A percentile compares a stretch with the other conserved stretches of the same genome.
phyloP scores from a whole-genome alignment of 2,329 filamentous ascomycete species.

The Arthroderma sp. region DNA sequence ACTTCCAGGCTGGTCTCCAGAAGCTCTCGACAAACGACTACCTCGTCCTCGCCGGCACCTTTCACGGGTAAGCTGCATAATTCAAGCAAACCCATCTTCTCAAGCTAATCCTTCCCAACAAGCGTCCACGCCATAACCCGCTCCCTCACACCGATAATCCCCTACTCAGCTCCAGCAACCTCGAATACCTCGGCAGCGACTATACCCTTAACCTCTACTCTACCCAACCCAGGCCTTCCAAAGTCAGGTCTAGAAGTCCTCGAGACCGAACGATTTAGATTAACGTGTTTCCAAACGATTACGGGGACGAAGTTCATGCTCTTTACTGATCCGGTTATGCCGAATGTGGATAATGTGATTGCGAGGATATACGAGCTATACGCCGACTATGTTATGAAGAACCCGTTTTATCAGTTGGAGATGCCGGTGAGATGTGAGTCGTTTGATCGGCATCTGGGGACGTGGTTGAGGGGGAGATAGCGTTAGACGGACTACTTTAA shows the following conservation, averaged over 20 bases:
- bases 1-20: constrained; percentile 76
- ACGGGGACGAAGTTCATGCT: constrained; percentile 93
- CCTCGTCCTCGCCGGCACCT: constrained; percentile 89
- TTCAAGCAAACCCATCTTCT: neutral
- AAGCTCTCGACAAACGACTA: constrained; percentile 93
- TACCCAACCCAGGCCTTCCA: constrained; percentile 24
- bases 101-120: neutral
- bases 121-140: constrained; percentile 55
- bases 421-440: constrained; percentile 95
- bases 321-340: constrained; percentile 82
- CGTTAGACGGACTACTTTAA: constrained; percentile 16
- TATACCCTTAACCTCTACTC: constrained; percentile 21
- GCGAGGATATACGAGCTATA: constrained; percentile 87
- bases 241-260: constrained; percentile 72
- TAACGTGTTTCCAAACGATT: constrained; percentile 91
- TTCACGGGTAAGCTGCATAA: constrained; percentile 59
- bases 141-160: constrained; percentile 35
- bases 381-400: constrained; percentile 97
- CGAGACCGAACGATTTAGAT: constrained; percentile 83
- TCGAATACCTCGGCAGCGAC: constrained; percentile 18
- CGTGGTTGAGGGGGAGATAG: constrained; percentile 58
- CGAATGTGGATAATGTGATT: constrained; percentile 71
- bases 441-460: constrained; percentile 75
- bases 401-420: constrained; percentile 94
- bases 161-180: constrained; percentile 26